Percentiles rank a stretch among this genome's conserved stretches.
Conservation (phyloP, 2,329 filamentous ascomycete genomes). For the Trichoderma arundinaceum region DNA sequence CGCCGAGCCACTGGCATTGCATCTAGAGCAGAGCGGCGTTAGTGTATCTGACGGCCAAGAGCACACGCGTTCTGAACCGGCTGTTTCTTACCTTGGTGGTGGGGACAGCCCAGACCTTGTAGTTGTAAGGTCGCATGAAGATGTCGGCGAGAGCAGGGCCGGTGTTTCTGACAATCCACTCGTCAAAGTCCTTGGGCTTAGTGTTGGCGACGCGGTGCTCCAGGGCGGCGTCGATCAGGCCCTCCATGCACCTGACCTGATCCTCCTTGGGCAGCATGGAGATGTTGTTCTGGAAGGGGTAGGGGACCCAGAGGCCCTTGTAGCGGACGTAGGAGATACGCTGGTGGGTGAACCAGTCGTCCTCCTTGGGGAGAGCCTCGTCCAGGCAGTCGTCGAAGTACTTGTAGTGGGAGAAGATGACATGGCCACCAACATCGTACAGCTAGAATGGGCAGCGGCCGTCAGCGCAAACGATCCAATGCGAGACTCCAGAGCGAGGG, state of each 20-base stretch:
- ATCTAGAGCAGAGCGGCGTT: slow-evolving; percentile 65
- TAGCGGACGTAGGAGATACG: slow-evolving; percentile 99
- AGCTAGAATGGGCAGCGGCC: slow-evolving; percentile 60
- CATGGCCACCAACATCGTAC: slow-evolving; percentile 97
- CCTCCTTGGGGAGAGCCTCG: slow-evolving; percentile 90
- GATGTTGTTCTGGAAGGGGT: slow-evolving; percentile 99
- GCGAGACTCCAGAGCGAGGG: slow-evolving; percentile 21
- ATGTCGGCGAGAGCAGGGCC: slow-evolving; percentile 87
- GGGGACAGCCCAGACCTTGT: slow-evolving; percentile 99
- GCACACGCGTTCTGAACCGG: background rate
- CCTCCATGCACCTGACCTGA: slow-evolving; percentile 91
- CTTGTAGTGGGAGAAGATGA: slow-evolving; percentile 99
- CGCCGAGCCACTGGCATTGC: slow-evolving; percentile 98
- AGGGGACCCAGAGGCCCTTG: slow-evolving; percentile 95
- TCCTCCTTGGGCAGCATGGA: slow-evolving; percentile 98
- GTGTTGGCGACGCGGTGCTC: slow-evolving; percentile 84
- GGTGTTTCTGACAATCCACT: slow-evolving; percentile 95
- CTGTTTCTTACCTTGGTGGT: slow-evolving; percentile 79
- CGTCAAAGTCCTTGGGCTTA: slow-evolving; percentile 96
- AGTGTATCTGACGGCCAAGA: background rate
- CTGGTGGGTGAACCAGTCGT: slow-evolving; percentile 98
- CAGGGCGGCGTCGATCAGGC: slow-evolving; percentile 92
- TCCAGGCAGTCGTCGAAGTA: slow-evolving; percentile 99
- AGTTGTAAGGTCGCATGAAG: slow-evolving; percentile 99
- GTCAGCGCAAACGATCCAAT: slow-evolving; percentile 13